phyloP scores from a whole-genome alignment of 805 yeast genomes.

The Candida schatavii region DNA sequence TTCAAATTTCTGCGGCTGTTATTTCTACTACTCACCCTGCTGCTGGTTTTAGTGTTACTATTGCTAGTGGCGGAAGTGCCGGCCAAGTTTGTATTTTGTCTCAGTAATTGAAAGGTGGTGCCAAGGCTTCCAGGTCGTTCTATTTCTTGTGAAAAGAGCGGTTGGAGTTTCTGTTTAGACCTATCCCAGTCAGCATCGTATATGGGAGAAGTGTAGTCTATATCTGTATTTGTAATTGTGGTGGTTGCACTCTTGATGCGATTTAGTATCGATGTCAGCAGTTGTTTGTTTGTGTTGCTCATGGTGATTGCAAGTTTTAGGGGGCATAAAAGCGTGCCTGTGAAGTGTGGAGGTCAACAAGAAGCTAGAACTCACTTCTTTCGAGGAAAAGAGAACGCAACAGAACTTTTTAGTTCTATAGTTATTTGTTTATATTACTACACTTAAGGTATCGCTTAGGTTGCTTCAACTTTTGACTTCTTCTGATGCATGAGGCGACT shows the following conservation, averaged over 20 bases:
- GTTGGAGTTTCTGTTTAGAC: conserved; percentile 3
- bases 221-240: not conserved
- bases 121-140: not conserved
- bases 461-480: no score
- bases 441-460: no score
- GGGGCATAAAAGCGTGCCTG: no score
- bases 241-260: not conserved
- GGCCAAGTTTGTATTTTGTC: not conserved
- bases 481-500: no score
- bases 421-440: no score
- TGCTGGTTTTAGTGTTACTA: no score
- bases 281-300: not conserved
- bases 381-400: no score
- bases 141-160: not conserved
- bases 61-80: no score
- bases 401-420: no score
- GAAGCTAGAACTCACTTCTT: no score
- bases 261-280: not conserved
- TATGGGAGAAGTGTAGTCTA: conserved; percentile 3
- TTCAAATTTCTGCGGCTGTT: not conserved
- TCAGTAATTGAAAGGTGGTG: not conserved
- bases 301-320: no score
- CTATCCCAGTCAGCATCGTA: conserved; percentile 2
- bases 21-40: not conserved
- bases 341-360: no score